phyloP scores from a whole-genome alignment of 208 protist genomes.

The Tritrichomonas musculus region DNA sequence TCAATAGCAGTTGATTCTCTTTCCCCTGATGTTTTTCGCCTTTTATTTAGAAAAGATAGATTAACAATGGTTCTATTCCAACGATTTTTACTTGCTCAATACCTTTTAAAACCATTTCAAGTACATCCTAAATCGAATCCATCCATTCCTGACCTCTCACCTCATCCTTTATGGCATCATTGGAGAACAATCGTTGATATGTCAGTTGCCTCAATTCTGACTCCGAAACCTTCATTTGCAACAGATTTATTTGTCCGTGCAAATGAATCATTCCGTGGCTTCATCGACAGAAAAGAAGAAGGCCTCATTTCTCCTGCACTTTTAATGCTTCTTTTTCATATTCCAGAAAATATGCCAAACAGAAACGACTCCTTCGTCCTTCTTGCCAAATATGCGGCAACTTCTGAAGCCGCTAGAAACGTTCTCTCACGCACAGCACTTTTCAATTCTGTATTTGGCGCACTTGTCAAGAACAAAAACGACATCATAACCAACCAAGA shows the following conservation, averaged over 20 bases:
- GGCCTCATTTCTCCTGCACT: not conserved
- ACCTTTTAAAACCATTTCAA: not conserved
- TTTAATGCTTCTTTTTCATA: not conserved
- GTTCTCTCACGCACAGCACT: not conserved
- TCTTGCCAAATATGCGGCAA: not conserved
- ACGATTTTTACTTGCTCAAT: not conserved
- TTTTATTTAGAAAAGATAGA: not conserved
- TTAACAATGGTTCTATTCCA: not conserved
- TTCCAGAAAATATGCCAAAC: not conserved
- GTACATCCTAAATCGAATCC: not conserved
- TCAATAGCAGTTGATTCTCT: not conserved
- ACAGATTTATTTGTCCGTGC: not conserved
- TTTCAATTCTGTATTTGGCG: not conserved
- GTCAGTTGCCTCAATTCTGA: not conserved
- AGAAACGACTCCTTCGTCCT: not conserved
- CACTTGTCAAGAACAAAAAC: not conserved
- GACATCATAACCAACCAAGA: too few species aligned
- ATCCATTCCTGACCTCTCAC: not conserved
- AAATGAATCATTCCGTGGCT: not conserved
- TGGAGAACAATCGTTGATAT: not conserved
- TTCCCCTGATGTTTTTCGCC: not conserved
- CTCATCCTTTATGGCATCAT: not conserved
- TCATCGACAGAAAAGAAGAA: not conserved
- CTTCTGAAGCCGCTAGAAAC: not conserved
- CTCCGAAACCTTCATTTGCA: not conserved